Evolutionary conservation across 345 rosid genomes (phyloP), one percentile per base, ranked within the genome.

Genomic region (Ceriops tagal): DNA sequence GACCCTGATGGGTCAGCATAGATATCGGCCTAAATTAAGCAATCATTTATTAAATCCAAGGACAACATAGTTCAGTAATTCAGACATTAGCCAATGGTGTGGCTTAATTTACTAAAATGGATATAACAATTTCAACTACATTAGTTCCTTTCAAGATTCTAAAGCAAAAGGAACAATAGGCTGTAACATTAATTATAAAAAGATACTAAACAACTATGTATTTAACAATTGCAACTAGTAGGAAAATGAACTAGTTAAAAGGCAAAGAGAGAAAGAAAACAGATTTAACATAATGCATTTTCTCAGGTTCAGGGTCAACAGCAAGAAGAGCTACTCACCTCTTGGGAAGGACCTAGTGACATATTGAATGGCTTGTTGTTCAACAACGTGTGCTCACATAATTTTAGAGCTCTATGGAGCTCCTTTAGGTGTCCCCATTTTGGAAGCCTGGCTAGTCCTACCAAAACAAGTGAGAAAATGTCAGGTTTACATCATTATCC

Each of bases 361-460:
- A 83, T 20, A 73, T 80, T 88, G 47, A 58, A 57, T 5, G 87
- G 89, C 75, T 83, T 75, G 43, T 83, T 75, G 67, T 72, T 78
- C 74, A 95, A 85, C 69, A 95, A 61, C 32, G 83, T 78, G 61
- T 74, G 83, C 77, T 95, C 97, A 70, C 92, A 87, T 76, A 80
- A 76, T 84, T 81, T 90, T 79, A 95, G 81, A 79, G 93, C 92
- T 72, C 60, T 80, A 74, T 95, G 99, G 61, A 92, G 97, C 32
- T 87, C 86, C 81, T 80, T 90, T 64, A 95, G 93, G 82, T 95
- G 99, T 67, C 93, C 95, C 97, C 97, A 95, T 75, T 92, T 92
- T 55, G 97, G 97, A 80, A 87, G 84, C 79, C 96, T 86, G 53
- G 96, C 87, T 79, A 89, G 77, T 53, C 99, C 97, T 92, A 69